A percentile compares a stretch with the other conserved stretches of the same genome.
Evolutionary conservation across 2,329 filamentous ascomycete genomes (phyloP).

Genomic region (Blastomyces percursus): DNA sequence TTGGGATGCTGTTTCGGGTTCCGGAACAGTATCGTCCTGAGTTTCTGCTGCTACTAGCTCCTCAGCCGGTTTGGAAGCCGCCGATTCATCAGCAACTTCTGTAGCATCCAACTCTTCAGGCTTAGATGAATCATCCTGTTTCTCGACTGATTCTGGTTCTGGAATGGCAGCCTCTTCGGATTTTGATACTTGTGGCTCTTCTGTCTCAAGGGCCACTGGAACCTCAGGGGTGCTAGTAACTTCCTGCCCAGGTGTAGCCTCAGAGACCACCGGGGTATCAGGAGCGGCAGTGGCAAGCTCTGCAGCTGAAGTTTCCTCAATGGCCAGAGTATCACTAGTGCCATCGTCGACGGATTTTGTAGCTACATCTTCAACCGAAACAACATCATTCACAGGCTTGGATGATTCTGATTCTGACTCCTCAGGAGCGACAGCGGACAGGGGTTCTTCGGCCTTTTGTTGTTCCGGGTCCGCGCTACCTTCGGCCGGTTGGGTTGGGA

Average conservation of each 20-base stretch:
- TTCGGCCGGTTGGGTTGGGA: background rate
- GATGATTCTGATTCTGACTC: background rate
- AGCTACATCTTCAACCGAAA: background rate
- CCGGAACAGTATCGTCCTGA: background rate
- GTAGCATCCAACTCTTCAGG: background rate
- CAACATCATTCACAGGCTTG: background rate
- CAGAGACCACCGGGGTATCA: background rate
- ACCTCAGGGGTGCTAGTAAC: background rate
- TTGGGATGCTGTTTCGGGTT: no score
- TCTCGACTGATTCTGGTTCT: background rate
- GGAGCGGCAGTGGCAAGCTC: background rate
- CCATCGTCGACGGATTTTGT: constrained; percentile 9
- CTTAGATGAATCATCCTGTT: background rate
- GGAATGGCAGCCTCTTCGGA: background rate
- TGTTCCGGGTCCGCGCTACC: background rate
- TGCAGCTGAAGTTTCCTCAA: constrained; percentile 2
- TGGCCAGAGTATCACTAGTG: constrained; percentile 8
- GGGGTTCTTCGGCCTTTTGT: constrained; percentile 5
- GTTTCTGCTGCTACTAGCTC: background rate
- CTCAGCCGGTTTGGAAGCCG: background rate
- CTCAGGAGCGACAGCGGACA: background rate
- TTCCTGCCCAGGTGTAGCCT: background rate
- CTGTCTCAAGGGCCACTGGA: background rate
- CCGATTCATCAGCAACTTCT: background rate
- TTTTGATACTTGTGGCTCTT: background rate